A percentile compares a stretch with the other conserved stretches of the same genome.
Conservation (phyloP, 371 early-diverging fungal genomes). For the Mortierella sp. region DNA sequence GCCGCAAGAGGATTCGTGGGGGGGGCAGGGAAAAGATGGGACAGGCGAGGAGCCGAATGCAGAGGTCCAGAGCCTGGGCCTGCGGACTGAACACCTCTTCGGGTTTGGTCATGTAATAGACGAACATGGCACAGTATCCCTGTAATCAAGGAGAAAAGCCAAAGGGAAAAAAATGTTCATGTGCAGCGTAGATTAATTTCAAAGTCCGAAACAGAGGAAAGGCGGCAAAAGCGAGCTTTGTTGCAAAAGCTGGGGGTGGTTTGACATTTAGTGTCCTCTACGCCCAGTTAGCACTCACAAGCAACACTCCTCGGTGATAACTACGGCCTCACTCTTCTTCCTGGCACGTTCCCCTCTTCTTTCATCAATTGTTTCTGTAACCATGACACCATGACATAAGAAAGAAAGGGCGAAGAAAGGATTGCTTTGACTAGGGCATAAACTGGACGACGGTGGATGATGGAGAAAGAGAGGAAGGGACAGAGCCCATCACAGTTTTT, state of each 20-base stretch:
- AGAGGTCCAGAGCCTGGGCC: conserved; percentile 50
- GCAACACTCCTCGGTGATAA: background rate
- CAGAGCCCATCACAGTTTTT: conserved; percentile 9
- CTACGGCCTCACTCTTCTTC: background rate
- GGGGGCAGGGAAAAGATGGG: conserved; percentile 54
- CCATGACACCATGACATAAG: background rate
- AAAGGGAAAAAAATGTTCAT: background rate
- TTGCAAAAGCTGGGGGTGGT: background rate
- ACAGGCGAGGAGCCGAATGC: conserved; percentile 40
- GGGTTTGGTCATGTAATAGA: conserved; percentile 44
- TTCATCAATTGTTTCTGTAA: background rate
- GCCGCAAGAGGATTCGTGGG: conserved; percentile 31
- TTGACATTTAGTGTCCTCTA: background rate
- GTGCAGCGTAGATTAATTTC: conserved; percentile 1
- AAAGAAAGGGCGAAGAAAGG: background rate
- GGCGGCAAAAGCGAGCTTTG: background rate
- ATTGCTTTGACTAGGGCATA: background rate
- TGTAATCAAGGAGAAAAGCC: conserved; percentile 4
- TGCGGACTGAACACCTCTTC: conserved; percentile 31
- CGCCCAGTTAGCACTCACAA: background rate
- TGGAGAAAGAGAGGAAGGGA: background rate
- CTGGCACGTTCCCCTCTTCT: background rate
- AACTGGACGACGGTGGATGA: background rate
- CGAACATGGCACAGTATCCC: conserved; percentile 42
- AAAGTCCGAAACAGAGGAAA: background rate